Conservation (phyloP, 2,329 filamentous ascomycete species). For the Talaromyces sp. region DNA sequence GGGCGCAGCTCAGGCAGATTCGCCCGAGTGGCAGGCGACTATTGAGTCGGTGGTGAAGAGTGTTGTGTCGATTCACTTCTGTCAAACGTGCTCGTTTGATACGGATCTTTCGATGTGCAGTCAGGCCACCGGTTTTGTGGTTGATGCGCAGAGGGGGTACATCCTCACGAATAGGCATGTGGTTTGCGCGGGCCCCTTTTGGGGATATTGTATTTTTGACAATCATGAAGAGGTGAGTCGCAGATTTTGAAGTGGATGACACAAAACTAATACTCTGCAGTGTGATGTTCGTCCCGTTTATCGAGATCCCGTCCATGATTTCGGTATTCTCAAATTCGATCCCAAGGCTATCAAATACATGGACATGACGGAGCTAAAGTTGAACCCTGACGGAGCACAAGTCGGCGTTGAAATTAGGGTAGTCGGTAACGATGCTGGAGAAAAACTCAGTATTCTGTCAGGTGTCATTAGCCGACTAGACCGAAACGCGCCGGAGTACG, state of each 20-base stretch:
- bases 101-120: constrained; percentile 92
- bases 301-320: constrained; percentile 96
- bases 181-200: constrained; percentile 91
- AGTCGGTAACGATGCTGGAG: constrained; percentile 96
- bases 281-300: constrained; percentile 96
- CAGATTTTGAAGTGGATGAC: background rate
- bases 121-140: constrained; percentile 95
- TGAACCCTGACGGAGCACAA: constrained; percentile 78
- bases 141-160: constrained; percentile 88
- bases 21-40: constrained; percentile 89
- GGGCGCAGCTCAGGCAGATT: constrained; percentile 56
- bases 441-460: constrained; percentile 96
- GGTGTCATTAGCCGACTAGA: constrained; percentile 96
- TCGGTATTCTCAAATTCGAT: constrained; percentile 94
- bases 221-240: constrained; percentile 75
- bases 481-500: constrained; percentile 94
- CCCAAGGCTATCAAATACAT: constrained; percentile 97
- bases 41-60: constrained; percentile 92
- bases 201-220: constrained; percentile 97
- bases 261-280: constrained; percentile 43
- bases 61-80: constrained; percentile 98
- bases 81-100: constrained; percentile 95
- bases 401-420: constrained; percentile 95
- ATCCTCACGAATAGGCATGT: constrained; percentile 90
- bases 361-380: constrained; percentile 73